These are phyloP conservation scores for Kluyveromyces lactis DNA, from an alignment of 805 yeast species.

Conservation along the genomic window DNA sequence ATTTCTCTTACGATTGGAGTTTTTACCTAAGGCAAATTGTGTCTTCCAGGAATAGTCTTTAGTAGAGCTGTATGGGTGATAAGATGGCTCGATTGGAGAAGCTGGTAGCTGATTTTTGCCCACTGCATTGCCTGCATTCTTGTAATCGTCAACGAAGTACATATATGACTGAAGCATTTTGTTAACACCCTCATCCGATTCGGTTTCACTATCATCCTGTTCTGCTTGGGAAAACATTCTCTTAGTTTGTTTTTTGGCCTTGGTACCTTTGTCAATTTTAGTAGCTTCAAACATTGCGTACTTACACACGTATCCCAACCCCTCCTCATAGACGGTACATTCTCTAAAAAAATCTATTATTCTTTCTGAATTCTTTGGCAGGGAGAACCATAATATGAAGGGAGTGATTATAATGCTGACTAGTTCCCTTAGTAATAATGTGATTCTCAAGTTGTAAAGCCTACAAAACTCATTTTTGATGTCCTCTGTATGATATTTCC, in stretches of 20 bases:
- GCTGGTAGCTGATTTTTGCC: conserved; percentile 27
- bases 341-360: conserved; percentile 90
- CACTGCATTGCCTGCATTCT: conserved; percentile 33
- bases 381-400: conserved; percentile 75
- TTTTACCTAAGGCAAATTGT: conserved; percentile 27
- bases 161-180: conserved; percentile 90
- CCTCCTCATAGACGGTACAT: conserved; percentile 83
- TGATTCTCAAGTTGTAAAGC: conserved; percentile 64
- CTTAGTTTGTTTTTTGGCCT: conserved; percentile 10
- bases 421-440: conserved; percentile 67
- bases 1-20: conserved; percentile 8
- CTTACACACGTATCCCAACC: conserved; percentile 88
- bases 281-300: conserved; percentile 88
- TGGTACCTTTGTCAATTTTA: conserved; percentile 32
- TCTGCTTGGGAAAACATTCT: conserved; percentile 9
- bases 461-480: conserved; percentile 79
- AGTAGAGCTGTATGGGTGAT: conserved; percentile 5
- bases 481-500: conserved; percentile 70
- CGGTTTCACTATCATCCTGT: conserved; percentile 13
- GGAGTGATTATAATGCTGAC: conserved; percentile 81
- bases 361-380: conserved; percentile 63
- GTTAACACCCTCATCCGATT: conserved; percentile 45
- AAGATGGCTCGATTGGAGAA: conserved; percentile 3
- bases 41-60: conserved; percentile 28
- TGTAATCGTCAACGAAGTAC: conserved; percentile 81